Conservation (phyloP, 108 stramenopile species). For the Hondaea fermentalgiana region DNA sequence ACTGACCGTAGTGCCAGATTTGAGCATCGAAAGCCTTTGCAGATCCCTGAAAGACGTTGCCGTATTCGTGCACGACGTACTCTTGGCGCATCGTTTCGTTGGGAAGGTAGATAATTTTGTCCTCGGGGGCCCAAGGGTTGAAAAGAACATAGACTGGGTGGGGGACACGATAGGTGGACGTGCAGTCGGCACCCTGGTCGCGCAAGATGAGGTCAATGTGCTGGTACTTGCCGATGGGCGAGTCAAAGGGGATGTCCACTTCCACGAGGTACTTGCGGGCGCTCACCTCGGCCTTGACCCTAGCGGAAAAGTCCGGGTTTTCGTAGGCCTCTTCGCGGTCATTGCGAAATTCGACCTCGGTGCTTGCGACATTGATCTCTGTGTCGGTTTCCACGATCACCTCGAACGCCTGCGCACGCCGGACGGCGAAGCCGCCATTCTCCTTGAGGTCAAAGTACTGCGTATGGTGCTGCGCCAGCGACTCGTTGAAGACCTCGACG, state of each 20-base stretch:
- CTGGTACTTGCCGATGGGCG: conserved; percentile 12
- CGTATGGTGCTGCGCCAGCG: not conserved
- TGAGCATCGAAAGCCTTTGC: not conserved
- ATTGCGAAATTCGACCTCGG: not conserved
- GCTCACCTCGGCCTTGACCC: not conserved
- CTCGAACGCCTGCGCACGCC: not conserved
- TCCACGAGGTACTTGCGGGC: not conserved
- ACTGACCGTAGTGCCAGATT: not conserved
- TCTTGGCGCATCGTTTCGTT: not conserved
- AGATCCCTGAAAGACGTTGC: not conserved
- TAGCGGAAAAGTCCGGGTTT: not conserved
- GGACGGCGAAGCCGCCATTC: not conserved
- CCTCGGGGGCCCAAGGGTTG: conserved; percentile 2
- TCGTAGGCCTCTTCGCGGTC: not conserved
- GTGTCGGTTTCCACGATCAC: not conserved
- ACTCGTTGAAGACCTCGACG: not conserved
- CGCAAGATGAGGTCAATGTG: not conserved
- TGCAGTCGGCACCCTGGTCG: not conserved
- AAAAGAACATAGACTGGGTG: not conserved
- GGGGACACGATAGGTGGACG: not conserved
- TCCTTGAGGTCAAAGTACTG: not conserved
- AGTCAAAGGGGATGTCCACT: not conserved
- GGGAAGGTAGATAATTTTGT: not conserved
- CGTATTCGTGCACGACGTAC: not conserved
- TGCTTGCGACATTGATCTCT: not conserved